phyloP scores from a whole-genome alignment of 2,329 filamentous ascomycete genomes.

The Ramularia endophylla region DNA sequence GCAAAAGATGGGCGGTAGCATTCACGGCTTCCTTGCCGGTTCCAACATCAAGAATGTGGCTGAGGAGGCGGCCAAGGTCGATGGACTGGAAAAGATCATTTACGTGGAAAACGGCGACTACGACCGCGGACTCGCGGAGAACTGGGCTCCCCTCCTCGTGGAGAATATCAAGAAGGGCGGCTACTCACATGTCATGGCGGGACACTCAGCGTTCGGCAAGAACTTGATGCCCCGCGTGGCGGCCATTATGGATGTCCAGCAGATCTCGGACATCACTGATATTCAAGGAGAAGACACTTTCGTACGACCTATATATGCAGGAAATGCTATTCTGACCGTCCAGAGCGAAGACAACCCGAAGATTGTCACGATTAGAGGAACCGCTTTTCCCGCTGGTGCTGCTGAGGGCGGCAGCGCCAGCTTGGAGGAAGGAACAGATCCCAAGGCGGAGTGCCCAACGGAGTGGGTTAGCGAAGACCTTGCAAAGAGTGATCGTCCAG shows the following conservation, averaged over 20 bases:
- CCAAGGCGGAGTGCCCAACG: constrained; percentile 64
- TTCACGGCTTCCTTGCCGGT: constrained; percentile 86
- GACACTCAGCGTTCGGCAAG: constrained; percentile 96
- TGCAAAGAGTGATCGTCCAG: constrained; percentile 86
- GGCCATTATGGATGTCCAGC: constrained; percentile 84
- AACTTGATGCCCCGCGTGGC: constrained; percentile 86
- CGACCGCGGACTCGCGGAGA: constrained; percentile 91
- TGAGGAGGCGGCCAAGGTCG: constrained; percentile 78
- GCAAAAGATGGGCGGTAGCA: constrained; percentile 56
- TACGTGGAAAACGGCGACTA: constrained; percentile 84
- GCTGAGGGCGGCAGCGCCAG: constrained; percentile 66
- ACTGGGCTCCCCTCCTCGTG: constrained; percentile 83
- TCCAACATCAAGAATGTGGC: constrained; percentile 68
- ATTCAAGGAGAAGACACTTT: constrained; percentile 92
- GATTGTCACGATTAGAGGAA: constrained; percentile 86
- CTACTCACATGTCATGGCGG: constrained; percentile 85
- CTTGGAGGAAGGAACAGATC: constrained; percentile 76
- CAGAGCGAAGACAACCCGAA: constrained; percentile 83
- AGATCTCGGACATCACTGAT: constrained; percentile 83
- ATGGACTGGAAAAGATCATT: constrained; percentile 87
- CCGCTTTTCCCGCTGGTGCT: constrained; percentile 75
- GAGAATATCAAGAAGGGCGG: constrained; percentile 96
- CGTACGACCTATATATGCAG: constrained; percentile 93
- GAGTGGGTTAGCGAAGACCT: constrained; percentile 96
- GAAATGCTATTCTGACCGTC: constrained; percentile 94